Percentiles rank a stretch among this genome's conserved stretches.
Evolutionary conservation across 2,329 filamentous ascomycete genomes (phyloP).

Genomic region (Talaromyces sp.): DNA sequence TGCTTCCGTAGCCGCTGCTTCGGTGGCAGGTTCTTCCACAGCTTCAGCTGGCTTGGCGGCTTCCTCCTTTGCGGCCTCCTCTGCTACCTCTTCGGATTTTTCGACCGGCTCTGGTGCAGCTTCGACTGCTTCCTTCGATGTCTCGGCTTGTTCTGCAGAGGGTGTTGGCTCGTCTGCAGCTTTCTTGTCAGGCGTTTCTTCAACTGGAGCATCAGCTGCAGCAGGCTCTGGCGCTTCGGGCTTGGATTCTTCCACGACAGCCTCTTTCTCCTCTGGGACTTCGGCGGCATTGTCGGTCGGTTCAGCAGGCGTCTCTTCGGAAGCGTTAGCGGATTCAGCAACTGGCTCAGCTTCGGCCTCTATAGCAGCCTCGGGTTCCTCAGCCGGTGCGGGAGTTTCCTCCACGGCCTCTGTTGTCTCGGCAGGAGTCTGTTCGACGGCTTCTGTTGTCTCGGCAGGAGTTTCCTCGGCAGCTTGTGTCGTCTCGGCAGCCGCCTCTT

Average conservation of each 20-base stretch:
- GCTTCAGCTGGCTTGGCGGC: background rate
- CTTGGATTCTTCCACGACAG: background rate
- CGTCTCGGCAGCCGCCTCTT: constrained; percentile 3
- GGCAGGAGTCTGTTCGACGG: constrained; percentile 4
- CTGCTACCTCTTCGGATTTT: background rate
- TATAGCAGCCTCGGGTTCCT: background rate
- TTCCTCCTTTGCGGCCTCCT: background rate
- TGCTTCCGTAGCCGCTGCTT: background rate
- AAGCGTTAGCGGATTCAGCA: background rate
- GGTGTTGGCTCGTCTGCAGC: background rate
- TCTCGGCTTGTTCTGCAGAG: background rate
- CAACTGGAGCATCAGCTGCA: background rate
- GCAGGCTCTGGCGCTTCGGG: background rate
- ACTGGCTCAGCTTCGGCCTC: background rate
- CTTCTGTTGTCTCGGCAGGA: background rate
- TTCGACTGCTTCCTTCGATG: background rate
- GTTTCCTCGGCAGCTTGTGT: background rate
- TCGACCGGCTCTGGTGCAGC: background rate
- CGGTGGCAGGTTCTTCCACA: background rate
- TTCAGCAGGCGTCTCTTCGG: background rate
- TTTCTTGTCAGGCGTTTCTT: background rate
- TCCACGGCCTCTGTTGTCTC: background rate
- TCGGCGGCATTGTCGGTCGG: background rate
- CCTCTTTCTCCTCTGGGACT: background rate
- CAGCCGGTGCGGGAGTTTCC: background rate